Evolutionary conservation across 768 basidiomycete genomes (phyloP).

Genomic region (Candolleomyces aberdarensis): DNA sequence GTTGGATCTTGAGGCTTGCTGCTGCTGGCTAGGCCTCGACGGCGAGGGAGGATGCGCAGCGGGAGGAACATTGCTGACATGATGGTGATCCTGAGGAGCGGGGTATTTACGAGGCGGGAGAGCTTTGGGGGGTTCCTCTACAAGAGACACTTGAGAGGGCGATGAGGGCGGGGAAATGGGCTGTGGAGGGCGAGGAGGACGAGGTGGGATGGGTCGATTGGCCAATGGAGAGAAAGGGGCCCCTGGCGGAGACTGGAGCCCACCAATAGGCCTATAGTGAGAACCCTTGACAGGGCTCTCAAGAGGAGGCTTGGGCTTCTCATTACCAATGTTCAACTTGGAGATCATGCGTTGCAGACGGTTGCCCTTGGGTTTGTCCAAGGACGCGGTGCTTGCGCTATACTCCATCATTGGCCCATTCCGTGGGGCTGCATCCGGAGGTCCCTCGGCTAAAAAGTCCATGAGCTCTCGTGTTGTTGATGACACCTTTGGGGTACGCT

Average conservation of each 20-base stretch:
- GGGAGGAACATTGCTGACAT: slow-evolving; percentile 8
- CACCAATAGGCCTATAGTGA: slow-evolving; percentile 5
- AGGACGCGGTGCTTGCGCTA: slow-evolving; percentile 23
- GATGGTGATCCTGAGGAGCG: neutral
- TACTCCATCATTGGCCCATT: slow-evolving; percentile 50
- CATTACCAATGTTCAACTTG: slow-evolving; percentile 56
- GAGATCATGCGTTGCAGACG: slow-evolving; percentile 84
- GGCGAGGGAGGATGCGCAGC: slow-evolving; percentile 15
- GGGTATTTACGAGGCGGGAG: slow-evolving; percentile 15
- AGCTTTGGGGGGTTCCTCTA: slow-evolving; percentile 28
- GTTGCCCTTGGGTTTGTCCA: slow-evolving; percentile 51
- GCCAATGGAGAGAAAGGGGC: slow-evolving; percentile 43
- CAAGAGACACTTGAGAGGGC: slow-evolving; percentile 37
- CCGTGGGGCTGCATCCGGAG: slow-evolving; percentile 46
- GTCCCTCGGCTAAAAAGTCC: slow-evolving; percentile 53
- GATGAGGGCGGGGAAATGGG: slow-evolving; percentile 47
- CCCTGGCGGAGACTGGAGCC: slow-evolving; percentile 13
- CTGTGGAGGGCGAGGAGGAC: slow-evolving; percentile 45
- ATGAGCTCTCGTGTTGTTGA: slow-evolving; percentile 52
- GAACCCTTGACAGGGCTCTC: slow-evolving; percentile 16
- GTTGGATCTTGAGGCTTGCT: neutral
- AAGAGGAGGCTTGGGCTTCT: slow-evolving; percentile 27
- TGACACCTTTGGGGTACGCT: slow-evolving; percentile 30
- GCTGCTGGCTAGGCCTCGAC: slow-evolving; percentile 2
- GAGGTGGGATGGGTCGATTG: slow-evolving; percentile 60